Conservation (phyloP, 768 basidiomycete genomes). For the Rhizopogon vulgaris region DNA sequence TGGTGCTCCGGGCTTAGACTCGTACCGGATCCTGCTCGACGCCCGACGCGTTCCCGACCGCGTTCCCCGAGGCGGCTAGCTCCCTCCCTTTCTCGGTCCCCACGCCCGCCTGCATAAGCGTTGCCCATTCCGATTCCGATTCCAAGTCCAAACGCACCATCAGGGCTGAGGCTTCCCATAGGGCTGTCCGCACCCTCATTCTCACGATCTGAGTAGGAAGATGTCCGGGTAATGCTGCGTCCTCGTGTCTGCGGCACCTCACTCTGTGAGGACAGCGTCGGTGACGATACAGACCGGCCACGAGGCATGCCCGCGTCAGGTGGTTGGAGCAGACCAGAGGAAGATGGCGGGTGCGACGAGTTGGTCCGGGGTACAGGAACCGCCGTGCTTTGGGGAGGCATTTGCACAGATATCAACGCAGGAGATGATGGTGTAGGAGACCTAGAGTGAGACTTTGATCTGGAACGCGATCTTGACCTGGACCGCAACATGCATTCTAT, state of each 20-base stretch:
- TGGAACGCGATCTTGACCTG: constrained; percentile 24
- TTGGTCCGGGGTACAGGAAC: constrained; percentile 9
- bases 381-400: constrained; percentile 6
- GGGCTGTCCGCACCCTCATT: constrained; percentile 30
- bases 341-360: constrained; percentile 8
- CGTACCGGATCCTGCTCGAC: constrained; percentile 26
- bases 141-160: constrained; percentile 20
- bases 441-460: constrained; percentile 32
- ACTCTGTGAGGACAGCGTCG: constrained; percentile 26
- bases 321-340: constrained; percentile 20
- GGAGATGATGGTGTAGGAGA: constrained; percentile 47
- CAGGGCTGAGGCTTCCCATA: constrained; percentile 35
- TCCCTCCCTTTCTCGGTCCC: constrained; percentile 24
- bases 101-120: constrained; percentile 28
- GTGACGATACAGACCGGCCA: constrained; percentile 28
- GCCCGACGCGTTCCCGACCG: constrained; percentile 23
- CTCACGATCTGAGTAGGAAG: constrained; percentile 51
- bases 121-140: constrained; percentile 22
- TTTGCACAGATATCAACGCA: constrained; percentile 8
- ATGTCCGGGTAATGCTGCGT: constrained; percentile 47
- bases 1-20: constrained; percentile 28
- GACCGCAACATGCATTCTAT: constrained; percentile 24
- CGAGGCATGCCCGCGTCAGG: constrained; percentile 14
- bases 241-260: constrained; percentile 37
- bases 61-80: constrained; percentile 11